These are phyloP conservation scores for Nitzschia sp. DNA, from an alignment of 108 stramenopile genomes.

Conservation along the genomic window DNA sequence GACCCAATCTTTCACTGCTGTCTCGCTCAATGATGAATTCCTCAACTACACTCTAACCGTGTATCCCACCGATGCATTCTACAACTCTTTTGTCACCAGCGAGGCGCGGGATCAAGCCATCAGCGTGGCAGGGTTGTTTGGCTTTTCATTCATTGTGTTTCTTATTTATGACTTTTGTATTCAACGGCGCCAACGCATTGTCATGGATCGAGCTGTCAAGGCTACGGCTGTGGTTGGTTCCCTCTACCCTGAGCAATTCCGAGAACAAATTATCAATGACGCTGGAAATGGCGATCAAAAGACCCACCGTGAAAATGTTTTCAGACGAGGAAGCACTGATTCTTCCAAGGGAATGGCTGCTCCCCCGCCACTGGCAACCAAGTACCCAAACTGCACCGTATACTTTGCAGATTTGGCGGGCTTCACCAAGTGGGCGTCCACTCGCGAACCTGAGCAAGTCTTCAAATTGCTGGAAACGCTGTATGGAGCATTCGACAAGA, in stretches of 20 bases:
- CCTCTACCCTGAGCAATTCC: constrained; percentile 24
- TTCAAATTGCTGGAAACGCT: constrained; percentile 3
- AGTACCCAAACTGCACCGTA: not conserved
- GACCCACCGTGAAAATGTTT: not conserved
- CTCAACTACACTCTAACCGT: constrained; percentile 5
- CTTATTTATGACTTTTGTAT: constrained; percentile 5
- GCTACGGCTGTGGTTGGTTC: constrained; percentile 28
- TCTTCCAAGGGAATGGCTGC: not conserved
- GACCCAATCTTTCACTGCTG: not conserved
- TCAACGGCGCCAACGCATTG: constrained; percentile 3
- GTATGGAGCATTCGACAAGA: not conserved
- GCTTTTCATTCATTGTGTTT: not conserved
- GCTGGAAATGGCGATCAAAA: not conserved
- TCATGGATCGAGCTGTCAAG: constrained; percentile 19
- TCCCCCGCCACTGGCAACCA: not conserved
- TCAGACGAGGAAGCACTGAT: not conserved
- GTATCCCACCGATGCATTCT: constrained; percentile 8
- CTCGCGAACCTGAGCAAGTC: not conserved
- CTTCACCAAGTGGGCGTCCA: constrained; percentile 3
- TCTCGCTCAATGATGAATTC: not conserved
- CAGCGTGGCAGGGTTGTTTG: not conserved
- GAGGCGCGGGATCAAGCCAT: constrained; percentile 6
- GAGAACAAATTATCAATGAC: constrained; percentile 6
- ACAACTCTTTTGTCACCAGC: not conserved
- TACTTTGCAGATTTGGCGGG: constrained; percentile 2